phyloP scores from a whole-genome alignment of 208 protist species.

The Polymyxa betae region DNA sequence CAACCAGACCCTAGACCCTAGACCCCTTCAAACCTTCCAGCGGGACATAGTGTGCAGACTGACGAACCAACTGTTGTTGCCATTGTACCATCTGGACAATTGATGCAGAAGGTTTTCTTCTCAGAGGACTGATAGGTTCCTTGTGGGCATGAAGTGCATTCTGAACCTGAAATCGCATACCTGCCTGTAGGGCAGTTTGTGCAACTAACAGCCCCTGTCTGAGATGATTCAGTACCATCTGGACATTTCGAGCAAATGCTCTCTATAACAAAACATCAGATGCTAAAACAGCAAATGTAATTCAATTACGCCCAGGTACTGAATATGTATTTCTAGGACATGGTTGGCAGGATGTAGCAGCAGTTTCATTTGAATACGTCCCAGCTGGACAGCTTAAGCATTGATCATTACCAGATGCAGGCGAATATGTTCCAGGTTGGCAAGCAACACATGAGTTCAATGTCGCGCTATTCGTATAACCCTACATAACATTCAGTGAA shows the following conservation, averaged over 20 bases:
- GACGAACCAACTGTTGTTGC: neutral
- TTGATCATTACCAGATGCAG: neutral
- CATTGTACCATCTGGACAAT: neutral
- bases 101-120: neutral
- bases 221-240: neutral
- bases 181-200: neutral
- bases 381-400: neutral
- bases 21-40: neutral
- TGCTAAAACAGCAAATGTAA: neutral
- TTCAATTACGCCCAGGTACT: neutral
- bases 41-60: neutral
- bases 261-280: neutral
- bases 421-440: neutral
- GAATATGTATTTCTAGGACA: neutral
- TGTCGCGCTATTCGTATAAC: neutral
- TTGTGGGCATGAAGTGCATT: conserved; percentile 5
- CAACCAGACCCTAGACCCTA: neutral
- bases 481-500: neutral
- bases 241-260: neutral
- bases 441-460: neutral
- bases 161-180: neutral
- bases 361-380: neutral
- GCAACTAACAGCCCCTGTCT: neutral
- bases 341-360: neutral
- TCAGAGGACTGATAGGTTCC: neutral